Base-by-base conservation (phyloP, 78 protist genomes). In the Kipferlia bialata region DNA sequence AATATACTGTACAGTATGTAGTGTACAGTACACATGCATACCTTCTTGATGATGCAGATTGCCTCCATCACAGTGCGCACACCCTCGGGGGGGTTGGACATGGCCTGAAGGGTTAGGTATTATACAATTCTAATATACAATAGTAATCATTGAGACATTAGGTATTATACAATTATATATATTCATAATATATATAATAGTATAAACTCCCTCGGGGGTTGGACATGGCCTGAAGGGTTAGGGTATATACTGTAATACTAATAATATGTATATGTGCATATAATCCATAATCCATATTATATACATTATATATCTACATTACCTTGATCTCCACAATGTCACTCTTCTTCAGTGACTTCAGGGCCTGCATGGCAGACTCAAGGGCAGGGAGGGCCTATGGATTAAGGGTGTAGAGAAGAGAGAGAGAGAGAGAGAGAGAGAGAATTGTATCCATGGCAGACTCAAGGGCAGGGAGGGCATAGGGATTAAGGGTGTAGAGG, bases 321-420 rank as follows among this genome's bases (percentile, higher is more conserved):
- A 80, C 1, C 59, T 74, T 70, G 36, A 88, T 60, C 64, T 78
- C 87, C 10, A 45, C 34, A 31, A 88, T 61, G 45, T 82, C 80
- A 24, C 12, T 16, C 71, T 70, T 77, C 66, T 45, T 44, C 28
- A 88, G 79, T n/a, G 58, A 20, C 36, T 79, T 54, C 17, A 85
- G 71, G 20, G 89, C 87, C 18, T 71, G 28, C 31, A 59, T 36
- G 18, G 93, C 87, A 2, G 73, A 63, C 15, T 80, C 55, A n/a
- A 82, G 70, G 22, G 75, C 77, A 10, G 93, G 93, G 32, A 78
- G 44, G 31, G 93, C 93, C 66, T 76, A 82, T 7, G 62, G 70
- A 26, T 85, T 81, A 26, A 80, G 81, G 32, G 53, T 57, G 48
- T 83, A 76, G 70, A 82, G 76, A 31, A 79, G 81, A 16, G 20